Percentiles rank a stretch among this genome's conserved stretches.
phyloP scores from a whole-genome alignment of 2,329 filamentous ascomycete species.

The Fusarium secorum region DNA sequence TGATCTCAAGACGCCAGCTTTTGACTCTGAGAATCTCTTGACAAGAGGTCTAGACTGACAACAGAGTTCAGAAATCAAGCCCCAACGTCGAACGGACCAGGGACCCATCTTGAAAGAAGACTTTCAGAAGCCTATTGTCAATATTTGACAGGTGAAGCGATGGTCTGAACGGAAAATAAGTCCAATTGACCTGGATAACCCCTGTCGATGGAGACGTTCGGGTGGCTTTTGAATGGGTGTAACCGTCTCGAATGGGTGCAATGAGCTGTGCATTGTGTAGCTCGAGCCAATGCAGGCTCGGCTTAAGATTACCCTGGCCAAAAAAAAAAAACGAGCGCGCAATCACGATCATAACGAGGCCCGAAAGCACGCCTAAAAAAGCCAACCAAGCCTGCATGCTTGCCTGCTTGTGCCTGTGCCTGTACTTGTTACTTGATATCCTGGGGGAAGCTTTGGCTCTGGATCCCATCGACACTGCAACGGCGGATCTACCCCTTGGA shows the following conservation, averaged over 20 bases:
- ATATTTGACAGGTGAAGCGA: constrained; percentile 16
- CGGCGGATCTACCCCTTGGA: constrained; percentile 24
- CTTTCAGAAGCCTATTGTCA: constrained; percentile 1
- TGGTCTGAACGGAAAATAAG: constrained; percentile 11
- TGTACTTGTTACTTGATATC: constrained; percentile 6
- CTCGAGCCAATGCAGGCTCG: constrained; percentile 25
- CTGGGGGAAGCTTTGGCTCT: constrained; percentile 24
- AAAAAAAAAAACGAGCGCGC: constrained; percentile 14
- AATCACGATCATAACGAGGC: constrained; percentile 24
- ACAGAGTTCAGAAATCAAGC: not conserved
- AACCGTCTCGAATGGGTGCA: constrained; percentile 19
- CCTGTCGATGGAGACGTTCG: constrained; percentile 27
- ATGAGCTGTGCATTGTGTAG: constrained; percentile 31
- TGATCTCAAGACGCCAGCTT: not conserved
- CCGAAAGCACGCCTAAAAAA: constrained; percentile 18
- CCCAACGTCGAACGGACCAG: constrained; percentile 4
- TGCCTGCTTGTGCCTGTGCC: not conserved
- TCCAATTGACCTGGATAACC: constrained; percentile 25
- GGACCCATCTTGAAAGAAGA: constrained; percentile 10
- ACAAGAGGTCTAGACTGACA: constrained; percentile 1
- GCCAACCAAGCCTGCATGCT: not conserved
- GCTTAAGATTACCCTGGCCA: constrained; percentile 31
- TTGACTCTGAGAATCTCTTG: not conserved
- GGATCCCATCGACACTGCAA: constrained; percentile 21
- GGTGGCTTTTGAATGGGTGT: constrained; percentile 26